A percentile compares a stretch with the other conserved stretches of the same genome.
These are phyloP conservation scores for Viola pubescens DNA, from an alignment of 441 rosid genomes.

Conservation along the genomic window DNA sequence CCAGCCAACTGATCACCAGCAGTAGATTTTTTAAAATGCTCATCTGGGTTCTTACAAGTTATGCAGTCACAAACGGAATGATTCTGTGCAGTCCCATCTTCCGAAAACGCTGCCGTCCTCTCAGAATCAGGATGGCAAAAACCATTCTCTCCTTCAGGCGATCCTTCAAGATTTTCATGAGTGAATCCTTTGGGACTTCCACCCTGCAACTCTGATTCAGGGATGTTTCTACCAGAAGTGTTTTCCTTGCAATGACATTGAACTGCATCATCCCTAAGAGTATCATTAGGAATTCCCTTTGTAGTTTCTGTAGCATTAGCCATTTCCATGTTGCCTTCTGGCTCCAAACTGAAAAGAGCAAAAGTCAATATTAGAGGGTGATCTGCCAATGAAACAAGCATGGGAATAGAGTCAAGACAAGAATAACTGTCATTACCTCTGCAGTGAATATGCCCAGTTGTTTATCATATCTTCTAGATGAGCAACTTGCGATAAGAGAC, in stretches of 20 bases:
- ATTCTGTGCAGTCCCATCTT: slow-evolving; percentile 17
- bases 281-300: slow-evolving; percentile 25
- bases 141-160: slow-evolving; percentile 23
- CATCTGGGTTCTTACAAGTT: slow-evolving; percentile 14
- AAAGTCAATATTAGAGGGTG: slow-evolving; percentile 27
- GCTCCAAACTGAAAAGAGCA: slow-evolving; percentile 59
- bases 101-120: slow-evolving; percentile 15
- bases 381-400: slow-evolving; percentile 11
- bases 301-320: slow-evolving; percentile 28
- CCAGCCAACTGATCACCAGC: slow-evolving; percentile 21
- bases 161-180: slow-evolving; percentile 26
- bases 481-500: slow-evolving; percentile 88
- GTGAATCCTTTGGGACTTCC: slow-evolving; percentile 20
- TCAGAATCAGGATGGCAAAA: slow-evolving; percentile 15
- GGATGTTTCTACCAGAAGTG: slow-evolving; percentile 18
- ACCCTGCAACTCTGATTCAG: slow-evolving; percentile 25
- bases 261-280: slow-evolving; percentile 21
- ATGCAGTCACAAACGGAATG: slow-evolving; percentile 6
- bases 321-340: slow-evolving; percentile 36
- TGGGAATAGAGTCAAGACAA: slow-evolving; percentile 13
- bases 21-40: slow-evolving; percentile 23
- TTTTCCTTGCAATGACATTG: slow-evolving; percentile 25
- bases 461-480: slow-evolving; percentile 87
- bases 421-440: slow-evolving; percentile 43
- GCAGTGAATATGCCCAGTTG: slow-evolving; percentile 80